A percentile compares a stretch with the other conserved stretches of the same genome.
These are phyloP conservation scores for Circinella umbellata DNA, from an alignment of 371 early-diverging fungal species.

Conservation along the genomic window DNA sequence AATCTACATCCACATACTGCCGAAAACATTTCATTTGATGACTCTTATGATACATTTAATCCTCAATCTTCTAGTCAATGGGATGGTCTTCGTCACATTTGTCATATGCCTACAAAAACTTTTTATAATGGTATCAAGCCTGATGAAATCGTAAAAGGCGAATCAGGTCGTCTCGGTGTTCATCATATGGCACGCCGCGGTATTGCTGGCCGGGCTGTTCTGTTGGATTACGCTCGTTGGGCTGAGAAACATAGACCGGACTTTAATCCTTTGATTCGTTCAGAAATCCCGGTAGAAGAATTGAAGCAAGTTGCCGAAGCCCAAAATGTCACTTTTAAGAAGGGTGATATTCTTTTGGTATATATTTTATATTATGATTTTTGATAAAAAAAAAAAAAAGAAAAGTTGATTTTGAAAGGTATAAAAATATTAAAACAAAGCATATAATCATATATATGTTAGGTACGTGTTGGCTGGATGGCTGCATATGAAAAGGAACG, in stretches of 20 bases:
- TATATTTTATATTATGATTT: too few species aligned
- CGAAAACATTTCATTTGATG: slow-evolving; percentile 34
- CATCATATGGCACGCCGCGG: slow-evolving; percentile 50
- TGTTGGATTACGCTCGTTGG: slow-evolving; percentile 50
- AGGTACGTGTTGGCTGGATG: slow-evolving; percentile 45
- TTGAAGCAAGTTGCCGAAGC: slow-evolving; percentile 39
- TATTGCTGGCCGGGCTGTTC: slow-evolving; percentile 48
- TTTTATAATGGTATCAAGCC: slow-evolving; percentile 41
- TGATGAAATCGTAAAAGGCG: slow-evolving; percentile 21
- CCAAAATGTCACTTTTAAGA: slow-evolving; percentile 39
- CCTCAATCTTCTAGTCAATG: slow-evolving; percentile 50
- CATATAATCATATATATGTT: too few species aligned
- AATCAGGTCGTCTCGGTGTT: slow-evolving; percentile 38
- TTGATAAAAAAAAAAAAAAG: too few species aligned
- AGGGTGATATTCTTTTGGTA: slow-evolving; percentile 44
- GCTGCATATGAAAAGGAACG: slow-evolving; percentile 18
- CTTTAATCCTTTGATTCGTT: slow-evolving; percentile 35
- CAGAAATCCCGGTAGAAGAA: slow-evolving; percentile 39
- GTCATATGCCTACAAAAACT: slow-evolving; percentile 19
- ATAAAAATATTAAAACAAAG: too few species aligned
- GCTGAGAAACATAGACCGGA: slow-evolving; percentile 28
- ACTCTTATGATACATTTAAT: slow-evolving; percentile 40
- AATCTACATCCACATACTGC: slow-evolving; percentile 17
- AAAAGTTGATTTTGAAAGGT: too few species aligned
- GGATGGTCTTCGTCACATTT: slow-evolving; percentile 50